A percentile compares a stretch with the other conserved stretches of the same genome.
Conservation (phyloP, 768 basidiomycete genomes). For the Exsudoporus frostii region DNA sequence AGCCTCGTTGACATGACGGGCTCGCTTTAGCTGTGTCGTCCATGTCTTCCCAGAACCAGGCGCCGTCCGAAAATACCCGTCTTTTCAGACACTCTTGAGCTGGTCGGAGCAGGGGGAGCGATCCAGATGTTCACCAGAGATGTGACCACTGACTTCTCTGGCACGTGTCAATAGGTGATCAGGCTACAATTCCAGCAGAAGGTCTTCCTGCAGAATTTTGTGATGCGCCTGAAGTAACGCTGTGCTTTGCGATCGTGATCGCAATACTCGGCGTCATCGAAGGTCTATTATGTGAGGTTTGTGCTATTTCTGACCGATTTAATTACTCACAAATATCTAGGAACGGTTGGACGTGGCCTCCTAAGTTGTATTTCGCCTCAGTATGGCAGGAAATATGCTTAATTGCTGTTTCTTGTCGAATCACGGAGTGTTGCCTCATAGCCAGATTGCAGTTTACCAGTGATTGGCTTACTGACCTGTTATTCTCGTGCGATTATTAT, state of each 20-base stretch:
- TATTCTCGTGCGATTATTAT: background rate
- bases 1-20: background rate
- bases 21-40: background rate
- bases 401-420: too few relatives aligned
- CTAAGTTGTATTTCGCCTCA: background rate
- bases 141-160: conserved; percentile 1
- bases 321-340: background rate
- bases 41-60: background rate
- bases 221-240: background rate
- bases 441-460: too few relatives aligned
- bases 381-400: too few relatives aligned
- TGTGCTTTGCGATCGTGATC: background rate
- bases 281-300: background rate
- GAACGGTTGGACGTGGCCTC: background rate
- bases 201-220: background rate
- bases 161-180: background rate
- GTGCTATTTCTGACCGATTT: background rate
- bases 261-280: background rate
- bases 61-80: conserved; percentile 5
- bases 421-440: too few relatives aligned
- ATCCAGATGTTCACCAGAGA: conserved; percentile 8
- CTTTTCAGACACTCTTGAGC: conserved; percentile 3
- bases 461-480: background rate
- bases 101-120: background rate
- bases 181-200: background rate